Evolutionary conservation across 176 grass and related monocot species (phyloP), one percentile per base, ranked within the genome.

Genomic region (Calamus simplicifolius): DNA sequence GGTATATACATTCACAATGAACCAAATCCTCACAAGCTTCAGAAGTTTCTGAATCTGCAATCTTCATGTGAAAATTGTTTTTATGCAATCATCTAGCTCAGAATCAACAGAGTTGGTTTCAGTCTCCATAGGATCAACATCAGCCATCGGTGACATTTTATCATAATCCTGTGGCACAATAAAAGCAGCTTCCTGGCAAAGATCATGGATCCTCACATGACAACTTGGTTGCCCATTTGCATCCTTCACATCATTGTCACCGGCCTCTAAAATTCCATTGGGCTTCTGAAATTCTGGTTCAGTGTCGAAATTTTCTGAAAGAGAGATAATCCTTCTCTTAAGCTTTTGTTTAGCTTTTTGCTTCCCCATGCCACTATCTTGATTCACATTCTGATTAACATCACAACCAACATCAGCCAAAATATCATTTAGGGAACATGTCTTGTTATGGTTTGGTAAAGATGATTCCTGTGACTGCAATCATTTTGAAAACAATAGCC

Each of bases 1-100:
- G 81, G 82, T 85, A 73, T 59, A 91, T 62, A 75, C 82, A 80
- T 64, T 73, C 84, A 88, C 87, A 97, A 76, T 51, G 54, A 67
- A 79, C 74, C 60, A 77, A 60, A 56, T 85, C 65, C 64, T 88
- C 80, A 82, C 72, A 80, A 57, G 73, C 88, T 84, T 97, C 92
- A 51, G 66, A 79, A 21, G 60, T 56, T 63, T 68, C 51, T 19
- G 57, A n/a, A 19, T 72, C 71, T 25, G 72, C 83, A 28, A 88
- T 59, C 66, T 88, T 81, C 48, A 29, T 25, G 51, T 82, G 79
- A 61, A 92, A 97, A 73, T 88, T 82, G 54, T 75, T 59, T 72
- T 62, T 51, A 77, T 27, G 49, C 65, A 59, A 48, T 67, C 72
- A 54, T 73, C 38, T 51, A 73, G 19, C 1, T 63, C 68, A 79